Conservation (phyloP, 257 asterid genomes). For the Lantana camara region DNA sequence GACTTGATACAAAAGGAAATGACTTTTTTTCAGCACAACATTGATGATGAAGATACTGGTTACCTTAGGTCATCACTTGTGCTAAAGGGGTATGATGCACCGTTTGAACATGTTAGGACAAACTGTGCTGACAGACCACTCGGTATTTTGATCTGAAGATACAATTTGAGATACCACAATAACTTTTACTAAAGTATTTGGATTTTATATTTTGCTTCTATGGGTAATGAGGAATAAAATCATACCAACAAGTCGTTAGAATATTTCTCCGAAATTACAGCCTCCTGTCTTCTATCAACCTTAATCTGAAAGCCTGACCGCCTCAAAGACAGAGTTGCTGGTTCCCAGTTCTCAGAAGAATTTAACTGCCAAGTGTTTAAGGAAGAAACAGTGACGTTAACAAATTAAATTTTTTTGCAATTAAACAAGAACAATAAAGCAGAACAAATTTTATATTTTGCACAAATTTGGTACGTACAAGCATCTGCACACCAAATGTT, state of each 20-base stretch:
- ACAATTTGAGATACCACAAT: background rate
- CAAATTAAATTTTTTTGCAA: background rate
- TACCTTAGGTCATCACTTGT: constrained; percentile 82
- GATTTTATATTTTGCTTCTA: background rate
- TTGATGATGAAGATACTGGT: background rate
- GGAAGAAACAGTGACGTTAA: background rate
- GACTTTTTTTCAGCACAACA: no score
- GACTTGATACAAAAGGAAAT: no score
- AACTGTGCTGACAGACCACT: constrained; percentile 82
- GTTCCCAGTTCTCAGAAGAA: constrained; percentile 90
- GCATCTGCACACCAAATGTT: constrained; percentile 62
- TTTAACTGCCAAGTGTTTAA: constrained; percentile 54
- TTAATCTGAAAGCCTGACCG: constrained; percentile 79
- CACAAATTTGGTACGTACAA: constrained; percentile 53
- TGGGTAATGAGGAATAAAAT: constrained; percentile 33
- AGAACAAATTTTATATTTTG: background rate
- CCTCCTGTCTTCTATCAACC: constrained; percentile 65
- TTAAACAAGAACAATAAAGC: constrained; percentile 2
- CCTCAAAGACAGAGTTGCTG: constrained; percentile 58
- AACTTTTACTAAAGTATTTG: background rate
- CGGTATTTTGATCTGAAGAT: constrained; percentile 84
- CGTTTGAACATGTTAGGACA: constrained; percentile 75
- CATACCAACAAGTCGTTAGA: constrained; percentile 84
- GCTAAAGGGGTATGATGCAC: constrained; percentile 84
- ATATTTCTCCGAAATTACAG: constrained; percentile 63